Evolutionary conservation across 75 land plant genomes (phyloP), one percentile per base, ranked within the genome.

Genomic region (Gnetum montanum): DNA sequence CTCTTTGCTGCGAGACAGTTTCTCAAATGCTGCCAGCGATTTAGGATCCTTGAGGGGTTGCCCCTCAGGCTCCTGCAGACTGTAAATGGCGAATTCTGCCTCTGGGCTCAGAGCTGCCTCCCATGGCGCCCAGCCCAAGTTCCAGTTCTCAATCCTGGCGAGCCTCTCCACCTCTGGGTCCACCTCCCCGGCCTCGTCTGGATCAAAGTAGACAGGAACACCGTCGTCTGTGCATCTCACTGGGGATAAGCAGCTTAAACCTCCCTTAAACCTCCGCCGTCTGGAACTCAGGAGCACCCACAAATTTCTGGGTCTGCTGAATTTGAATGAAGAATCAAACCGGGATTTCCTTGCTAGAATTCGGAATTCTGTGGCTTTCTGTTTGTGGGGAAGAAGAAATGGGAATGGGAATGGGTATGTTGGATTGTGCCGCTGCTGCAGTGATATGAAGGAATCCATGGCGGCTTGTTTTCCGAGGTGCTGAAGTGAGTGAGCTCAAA

Each of bases 91-190:
- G 69, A 95, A 95, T 19, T 84, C 74, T 1, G 79, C 96, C 58
- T 95, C 97, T 0, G 92, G 91, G 28, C 86, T 55, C 52, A 86
- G 78, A 30, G 81, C 64, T 57, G 83, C 93, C 60, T 95, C 99
- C 99, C 99, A 95, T 1, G 99, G 99, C n/a, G 99, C 99, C 97
- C 97, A 95, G 1, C 81, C 83, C 6, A 82, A 75, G 47, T 75
- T 80, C 98, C 98, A 93, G 74, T 85, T 77, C 26, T 70, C 61
- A 46, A 61, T 35, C 19, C 82, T 82, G 41, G 80, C 90, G 43
- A 73, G 86, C 11, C 20, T 15, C 34, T 52, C 55, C 35, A 10
- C 31, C 33, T 33, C 55, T 19, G 8, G 8, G 23, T 30, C 53
- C 2, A 15, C 52, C 31, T 49, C 52, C 6, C 6, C 29, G n/a